Evolutionary conservation across 2,329 filamentous ascomycete species (phyloP), one percentile per base, ranked within the genome.

Genomic region (Aspergillus calidoustus): DNA sequence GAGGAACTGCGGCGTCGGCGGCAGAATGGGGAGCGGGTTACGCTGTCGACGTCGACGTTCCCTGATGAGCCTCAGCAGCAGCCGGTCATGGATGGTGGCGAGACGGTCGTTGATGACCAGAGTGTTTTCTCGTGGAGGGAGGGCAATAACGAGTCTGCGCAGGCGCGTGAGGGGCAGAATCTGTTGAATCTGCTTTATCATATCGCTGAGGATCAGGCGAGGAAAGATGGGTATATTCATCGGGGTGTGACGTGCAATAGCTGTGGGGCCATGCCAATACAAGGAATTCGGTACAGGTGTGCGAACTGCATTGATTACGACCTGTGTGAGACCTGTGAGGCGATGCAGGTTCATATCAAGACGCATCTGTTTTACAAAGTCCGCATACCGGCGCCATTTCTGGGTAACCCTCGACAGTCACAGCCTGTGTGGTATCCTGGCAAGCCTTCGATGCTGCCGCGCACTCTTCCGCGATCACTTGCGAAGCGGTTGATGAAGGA

Each of bases 281-380:
- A 92, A 56, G 95, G 95, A 17, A 90, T 97, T 63, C 87, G 95
- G 60, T 99, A 96, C 80, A 90, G 93, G 62, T 99, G 95, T 77
- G 89, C 93, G 69, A 98, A 99, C 79, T 99, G 95, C 74, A 88
- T 91, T 66, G 94, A 99, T 77, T 98, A 93, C 74, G 95, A 99
- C 74, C 86, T 99, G 2, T 99, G 95, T 80, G 93, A 97, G 73
- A 89, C 89, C 7, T 99, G 95, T 79, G 94, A 99, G 79, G 82
- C 85, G 17, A 78, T 82, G 68, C 77, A 81, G 61, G 87, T 91
- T 5, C 94, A 97, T 73, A 88, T 86, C 71, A 96, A 94, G 76
- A 97, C 93, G 1, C 95, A 99, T 77, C 87, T 98, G 50, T 98
- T 99, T 78, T 96, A 96, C 83, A 98, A 98, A 77, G 91, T 99